Evolutionary conservation across 371 early-diverging fungal genomes (phyloP).

Genomic region (Rhizopus stolonifer): DNA sequence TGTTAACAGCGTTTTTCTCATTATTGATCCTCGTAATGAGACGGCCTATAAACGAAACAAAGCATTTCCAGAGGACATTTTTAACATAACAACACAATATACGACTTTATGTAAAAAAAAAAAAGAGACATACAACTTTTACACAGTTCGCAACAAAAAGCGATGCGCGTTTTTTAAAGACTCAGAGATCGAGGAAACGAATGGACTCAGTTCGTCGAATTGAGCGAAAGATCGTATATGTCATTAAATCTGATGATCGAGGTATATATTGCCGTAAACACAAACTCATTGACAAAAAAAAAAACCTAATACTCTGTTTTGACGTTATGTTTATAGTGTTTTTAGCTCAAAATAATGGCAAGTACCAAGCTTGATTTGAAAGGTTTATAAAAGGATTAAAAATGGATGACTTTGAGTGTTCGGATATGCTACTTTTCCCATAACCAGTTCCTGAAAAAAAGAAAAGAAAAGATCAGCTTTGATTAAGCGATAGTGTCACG

Average conservation of each 20-base stretch:
- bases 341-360: constrained; percentile 13
- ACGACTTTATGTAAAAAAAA: not conserved
- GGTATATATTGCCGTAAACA: constrained; percentile 17
- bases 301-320: constrained; percentile 10
- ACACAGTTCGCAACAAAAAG: constrained; percentile 5
- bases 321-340: constrained; percentile 8
- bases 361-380: constrained; percentile 10
- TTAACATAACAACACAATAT: constrained; percentile 1
- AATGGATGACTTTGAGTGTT: constrained; percentile 15
- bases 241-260: constrained; percentile 8
- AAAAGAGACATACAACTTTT: constrained; percentile 1
- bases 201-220: constrained; percentile 5
- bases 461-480: too few species aligned
- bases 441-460: too few species aligned
- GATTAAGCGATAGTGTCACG: too few species aligned
- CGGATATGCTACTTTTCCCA: constrained; percentile 13
- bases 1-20: constrained; percentile 2
- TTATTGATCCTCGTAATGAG: constrained; percentile 7
- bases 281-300: constrained; percentile 11
- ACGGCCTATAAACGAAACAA: constrained; percentile 1
- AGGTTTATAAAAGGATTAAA: constrained; percentile 13
- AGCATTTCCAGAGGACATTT: not conserved
- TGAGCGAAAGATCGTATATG: constrained; percentile 12
- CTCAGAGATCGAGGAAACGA: constrained; percentile 4
- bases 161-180: not conserved